Evolutionary conservation across 495 filamentous ascomycete species (phyloP), one percentile per base, ranked within the genome.

Genomic region (Neurospora sp.): DNA sequence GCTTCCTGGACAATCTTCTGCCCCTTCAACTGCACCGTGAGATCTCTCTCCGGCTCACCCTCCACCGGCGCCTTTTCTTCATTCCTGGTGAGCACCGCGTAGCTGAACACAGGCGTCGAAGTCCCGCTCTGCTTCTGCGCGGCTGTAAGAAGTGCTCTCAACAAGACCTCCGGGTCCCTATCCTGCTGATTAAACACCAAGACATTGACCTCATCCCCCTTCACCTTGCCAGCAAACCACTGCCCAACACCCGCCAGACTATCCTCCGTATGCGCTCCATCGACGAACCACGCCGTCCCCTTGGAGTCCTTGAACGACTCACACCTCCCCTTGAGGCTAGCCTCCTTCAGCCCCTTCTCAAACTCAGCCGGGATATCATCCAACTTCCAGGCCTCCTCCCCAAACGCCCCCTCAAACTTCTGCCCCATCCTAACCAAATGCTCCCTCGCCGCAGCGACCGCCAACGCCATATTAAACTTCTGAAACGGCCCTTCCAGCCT

Each of bases 161-260:
- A 75, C 16, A 98, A 86, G 4, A 86, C 85, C 1, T 69, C 82
- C 72, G 84, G 90, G 76, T 97, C 90, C 16, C 96, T 89, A 16
- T 92, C 93, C 78, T 97, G 93, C 78, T 98, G 96, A 82, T 98
- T 98, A 85, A 99, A 99, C 68, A 99, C 86, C 68, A 99, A 82
- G 37, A 97, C 74, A 5, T 75, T 68, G 18, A 75, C 68, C 0
- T 75, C 74, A 2, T 42, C 70, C 76, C 79, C 68, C 71, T 77
- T 31, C 73, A 70, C 79, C 73, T 80, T 86, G 73, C 71, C 78
- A 73, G 82, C 73, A 78, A 96, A 96, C 94, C 94, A 97, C 70
- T 84, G 84, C 3, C 87, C 92, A 2, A 90, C 89, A 35, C 89
- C 83, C 35, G 86, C 83, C 70, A 97, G 88, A 76, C 92, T 96